Conservation (phyloP, 2,329 filamentous ascomycete genomes). For the Pseudocercospora fuligena region DNA sequence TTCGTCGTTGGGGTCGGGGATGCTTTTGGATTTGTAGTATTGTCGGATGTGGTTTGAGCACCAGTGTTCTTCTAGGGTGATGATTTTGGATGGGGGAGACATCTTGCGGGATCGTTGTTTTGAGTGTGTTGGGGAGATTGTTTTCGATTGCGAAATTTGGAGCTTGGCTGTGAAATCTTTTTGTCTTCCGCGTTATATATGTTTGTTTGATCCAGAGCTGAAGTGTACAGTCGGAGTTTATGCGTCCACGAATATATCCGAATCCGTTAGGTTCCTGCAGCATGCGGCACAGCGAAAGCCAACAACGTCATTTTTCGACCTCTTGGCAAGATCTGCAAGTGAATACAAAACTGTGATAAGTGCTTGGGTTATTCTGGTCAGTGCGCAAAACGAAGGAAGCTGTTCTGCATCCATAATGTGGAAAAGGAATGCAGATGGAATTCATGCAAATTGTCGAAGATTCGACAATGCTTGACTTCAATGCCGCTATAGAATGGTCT, state of each 20-base stretch:
- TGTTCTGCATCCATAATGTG: too few relatives aligned
- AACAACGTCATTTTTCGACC: neutral
- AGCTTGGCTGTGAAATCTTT: neutral
- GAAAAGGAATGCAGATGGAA: neutral
- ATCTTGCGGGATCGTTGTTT: neutral
- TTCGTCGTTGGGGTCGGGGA: slow-evolving; percentile 3
- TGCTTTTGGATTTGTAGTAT: neutral
- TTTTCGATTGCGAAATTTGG: neutral
- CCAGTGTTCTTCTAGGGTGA: slow-evolving; percentile 11
- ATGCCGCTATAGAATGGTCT: slow-evolving; percentile 21
- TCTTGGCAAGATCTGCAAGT: neutral
- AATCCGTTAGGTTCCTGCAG: neutral
- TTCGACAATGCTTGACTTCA: neutral
- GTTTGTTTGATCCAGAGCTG: neutral
- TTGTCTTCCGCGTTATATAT: neutral
- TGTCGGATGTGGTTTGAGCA: neutral
- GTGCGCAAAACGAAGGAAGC: too few relatives aligned
- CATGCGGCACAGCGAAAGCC: neutral
- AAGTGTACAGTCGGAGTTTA: neutral
- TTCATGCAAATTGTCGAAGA: neutral
- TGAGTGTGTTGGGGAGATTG: neutral
- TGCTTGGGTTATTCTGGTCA: too few relatives aligned
- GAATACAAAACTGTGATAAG: neutral
- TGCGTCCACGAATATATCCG: neutral
- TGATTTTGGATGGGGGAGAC: neutral